A percentile compares a stretch with the other conserved stretches of the same genome.
Conservation (phyloP, 345 rosid genomes). For the Excoecaria cochinchinensis region DNA sequence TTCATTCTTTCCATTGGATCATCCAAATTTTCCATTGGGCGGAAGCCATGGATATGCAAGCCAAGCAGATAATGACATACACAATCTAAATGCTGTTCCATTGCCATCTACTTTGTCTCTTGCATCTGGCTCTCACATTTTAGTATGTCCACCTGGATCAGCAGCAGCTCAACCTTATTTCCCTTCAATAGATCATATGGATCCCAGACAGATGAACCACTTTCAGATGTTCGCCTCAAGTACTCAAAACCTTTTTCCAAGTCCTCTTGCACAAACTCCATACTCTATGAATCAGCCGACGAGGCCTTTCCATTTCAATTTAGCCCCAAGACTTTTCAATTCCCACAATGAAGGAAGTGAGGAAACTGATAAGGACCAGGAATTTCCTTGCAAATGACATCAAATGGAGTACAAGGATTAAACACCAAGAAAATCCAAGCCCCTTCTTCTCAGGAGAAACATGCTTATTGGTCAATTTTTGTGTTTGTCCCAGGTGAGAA, state of each 20-base stretch:
- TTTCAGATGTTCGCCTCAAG: conserved; percentile 48
- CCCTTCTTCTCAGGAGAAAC: not conserved
- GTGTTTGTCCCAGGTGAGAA: not conserved
- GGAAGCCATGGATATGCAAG: conserved; percentile 38
- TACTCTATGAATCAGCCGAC: conserved; percentile 25
- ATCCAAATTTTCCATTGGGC: conserved; percentile 35
- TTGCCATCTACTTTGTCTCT: conserved; percentile 49
- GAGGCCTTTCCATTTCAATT: conserved; percentile 33
- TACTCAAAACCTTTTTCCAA: conserved; percentile 30
- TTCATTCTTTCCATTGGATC: conserved; percentile 45
- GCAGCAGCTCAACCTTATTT: conserved; percentile 20
- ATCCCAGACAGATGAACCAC: conserved; percentile 43
- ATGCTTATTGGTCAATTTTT: conserved; percentile 10
- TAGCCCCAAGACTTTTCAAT: conserved; percentile 32
- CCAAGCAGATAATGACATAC: conserved; percentile 28
- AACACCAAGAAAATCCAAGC: not conserved
- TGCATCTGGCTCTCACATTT: conserved; percentile 45
- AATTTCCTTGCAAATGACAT: conserved; percentile 28
- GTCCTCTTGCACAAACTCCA: conserved; percentile 15
- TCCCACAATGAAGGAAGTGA: conserved; percentile 24
- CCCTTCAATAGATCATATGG: conserved; percentile 18
- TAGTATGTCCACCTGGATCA: conserved; percentile 37
- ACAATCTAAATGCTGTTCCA: conserved; percentile 44
- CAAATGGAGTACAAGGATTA: conserved; percentile 5
- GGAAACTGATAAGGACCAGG: conserved; percentile 13